These are phyloP conservation scores for Rostrohypoxylon terebratum DNA, from an alignment of 495 filamentous ascomycete species.

Conservation along the genomic window DNA sequence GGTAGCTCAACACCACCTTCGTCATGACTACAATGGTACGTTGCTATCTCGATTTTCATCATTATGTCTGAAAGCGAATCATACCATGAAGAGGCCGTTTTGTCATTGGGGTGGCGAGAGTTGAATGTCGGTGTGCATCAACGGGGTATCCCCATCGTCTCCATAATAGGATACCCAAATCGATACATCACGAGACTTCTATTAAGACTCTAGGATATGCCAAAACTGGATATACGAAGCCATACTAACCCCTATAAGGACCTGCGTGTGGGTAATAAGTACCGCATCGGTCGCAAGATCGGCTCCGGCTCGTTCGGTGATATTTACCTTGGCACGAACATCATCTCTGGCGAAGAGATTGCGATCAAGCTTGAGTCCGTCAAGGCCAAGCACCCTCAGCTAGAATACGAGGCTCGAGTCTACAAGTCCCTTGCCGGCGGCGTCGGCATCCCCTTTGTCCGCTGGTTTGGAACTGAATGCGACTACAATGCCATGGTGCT, in stretches of 20 bases:
- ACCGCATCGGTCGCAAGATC: conserved; percentile 99
- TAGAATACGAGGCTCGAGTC: conserved; percentile 99
- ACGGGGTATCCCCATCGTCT: conserved; percentile 11
- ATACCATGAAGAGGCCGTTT: not conserved
- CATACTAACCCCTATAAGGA: conserved; percentile 69
- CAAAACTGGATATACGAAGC: not conserved
- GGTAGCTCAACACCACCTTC: conserved; percentile 36
- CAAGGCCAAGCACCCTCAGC: conserved; percentile 99
- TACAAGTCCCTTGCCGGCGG: conserved; percentile 99
- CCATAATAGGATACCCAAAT: conserved; percentile 12
- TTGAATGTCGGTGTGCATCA: conserved; percentile 45
- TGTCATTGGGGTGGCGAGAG: conserved; percentile 1
- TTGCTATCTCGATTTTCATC: conserved; percentile 21
- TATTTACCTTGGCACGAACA: conserved; percentile 99
- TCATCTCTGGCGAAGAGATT: conserved; percentile 99
- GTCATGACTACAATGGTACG: conserved; percentile 67
- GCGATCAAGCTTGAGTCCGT: conserved; percentile 99
- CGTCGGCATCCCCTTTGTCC: conserved; percentile 98
- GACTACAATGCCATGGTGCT: conserved; percentile 99
- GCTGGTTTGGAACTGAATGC: conserved; percentile 99
- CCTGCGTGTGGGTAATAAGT: conserved; percentile 99
- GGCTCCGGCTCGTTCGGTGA: conserved; percentile 98
- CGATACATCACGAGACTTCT: not conserved
- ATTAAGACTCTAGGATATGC: conserved; percentile 1
- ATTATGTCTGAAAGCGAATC: not conserved